Percentiles rank a stretch among this genome's conserved stretches.
These are phyloP conservation scores for Debaryomyces tyrocola DNA, from an alignment of 805 yeast genomes.

Conservation along the genomic window DNA sequence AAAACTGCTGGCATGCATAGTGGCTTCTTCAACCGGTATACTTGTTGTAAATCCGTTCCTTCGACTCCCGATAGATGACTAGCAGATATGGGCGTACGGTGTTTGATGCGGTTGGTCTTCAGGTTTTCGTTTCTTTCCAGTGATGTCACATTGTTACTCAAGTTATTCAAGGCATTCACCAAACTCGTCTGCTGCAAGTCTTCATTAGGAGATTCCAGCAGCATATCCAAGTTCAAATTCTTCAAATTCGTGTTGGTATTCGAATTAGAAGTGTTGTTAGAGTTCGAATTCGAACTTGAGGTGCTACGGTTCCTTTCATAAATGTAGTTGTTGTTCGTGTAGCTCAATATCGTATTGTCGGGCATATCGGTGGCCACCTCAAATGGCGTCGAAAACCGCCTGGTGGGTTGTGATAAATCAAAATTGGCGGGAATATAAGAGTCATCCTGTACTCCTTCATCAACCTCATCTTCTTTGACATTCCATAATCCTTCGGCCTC, in stretches of 20 bases:
- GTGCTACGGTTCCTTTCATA: conserved; percentile 13
- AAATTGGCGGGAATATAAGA: conserved; percentile 47
- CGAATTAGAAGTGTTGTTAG: conserved; percentile 8
- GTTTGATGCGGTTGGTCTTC: conserved; percentile 1
- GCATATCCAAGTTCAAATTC: not conserved
- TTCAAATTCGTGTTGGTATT: not conserved
- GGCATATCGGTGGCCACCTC: conserved; percentile 3
- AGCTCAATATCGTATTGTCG: conserved; percentile 11
- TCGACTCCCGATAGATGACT: conserved; percentile 4
- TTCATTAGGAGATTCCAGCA: conserved; percentile 1
- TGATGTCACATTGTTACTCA: conserved; percentile 20
- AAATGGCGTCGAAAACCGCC: conserved; percentile 31
- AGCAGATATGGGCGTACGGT: not conserved
- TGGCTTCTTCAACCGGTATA: conserved; percentile 48
- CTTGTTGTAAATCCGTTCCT: conserved; percentile 31
- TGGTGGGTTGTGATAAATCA: conserved; percentile 41
- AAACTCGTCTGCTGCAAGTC: conserved; percentile 14
- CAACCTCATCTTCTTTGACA: not conserved
- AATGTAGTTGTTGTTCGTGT: conserved; percentile 21
- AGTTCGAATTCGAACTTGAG: conserved; percentile 17
- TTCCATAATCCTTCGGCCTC: not conserved
- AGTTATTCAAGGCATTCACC: conserved; percentile 21
- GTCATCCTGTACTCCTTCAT: not conserved
- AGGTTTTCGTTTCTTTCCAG: conserved; percentile 11
- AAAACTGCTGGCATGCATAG: conserved; percentile 54